Evolutionary conservation across 73 alveolate species (phyloP).

Genomic region (Paramecium sexaurelia): DNA sequence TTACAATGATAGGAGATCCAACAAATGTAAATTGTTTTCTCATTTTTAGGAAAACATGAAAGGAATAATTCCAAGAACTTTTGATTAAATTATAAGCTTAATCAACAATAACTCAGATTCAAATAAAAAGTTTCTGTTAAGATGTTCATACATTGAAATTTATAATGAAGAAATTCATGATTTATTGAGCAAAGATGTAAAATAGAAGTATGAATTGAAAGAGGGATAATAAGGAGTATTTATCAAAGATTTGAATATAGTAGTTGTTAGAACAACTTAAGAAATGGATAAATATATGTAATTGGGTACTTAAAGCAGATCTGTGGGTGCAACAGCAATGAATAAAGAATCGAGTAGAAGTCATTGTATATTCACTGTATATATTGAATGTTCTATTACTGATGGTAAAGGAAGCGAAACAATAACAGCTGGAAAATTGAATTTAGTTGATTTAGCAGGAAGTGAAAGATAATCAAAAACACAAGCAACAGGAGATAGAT

Average conservation of each 20-base stretch:
- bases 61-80: slow-evolving; percentile 96
- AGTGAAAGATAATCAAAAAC: slow-evolving; percentile 94
- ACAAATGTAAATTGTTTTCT: neutral
- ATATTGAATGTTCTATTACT: slow-evolving; percentile 85
- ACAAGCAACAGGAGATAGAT: slow-evolving; percentile 91
- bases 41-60: slow-evolving; percentile 23
- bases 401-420: slow-evolving; percentile 83
- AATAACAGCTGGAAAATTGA: slow-evolving; percentile 86
- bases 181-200: slow-evolving; percentile 77
- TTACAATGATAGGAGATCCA: slow-evolving; percentile 91
- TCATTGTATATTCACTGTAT: slow-evolving; percentile 94
- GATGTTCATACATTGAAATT: slow-evolving; percentile 95
- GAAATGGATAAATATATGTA: slow-evolving; percentile 88
- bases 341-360: slow-evolving; percentile 93
- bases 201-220: slow-evolving; percentile 81
- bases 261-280: slow-evolving; percentile 78
- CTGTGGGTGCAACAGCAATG: slow-evolving; percentile 94
- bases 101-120: slow-evolving; percentile 89
- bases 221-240: slow-evolving; percentile 90
- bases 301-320: slow-evolving; percentile 88
- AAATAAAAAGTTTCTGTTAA: slow-evolving; percentile 83
- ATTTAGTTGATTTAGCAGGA: slow-evolving; percentile 98
- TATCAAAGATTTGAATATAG: slow-evolving; percentile 85
- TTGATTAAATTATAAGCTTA: slow-evolving; percentile 83
- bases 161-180: slow-evolving; percentile 98